phyloP scores from a whole-genome alignment of 2,329 filamentous ascomycete genomes.

The Aspergillus clavatus region DNA sequence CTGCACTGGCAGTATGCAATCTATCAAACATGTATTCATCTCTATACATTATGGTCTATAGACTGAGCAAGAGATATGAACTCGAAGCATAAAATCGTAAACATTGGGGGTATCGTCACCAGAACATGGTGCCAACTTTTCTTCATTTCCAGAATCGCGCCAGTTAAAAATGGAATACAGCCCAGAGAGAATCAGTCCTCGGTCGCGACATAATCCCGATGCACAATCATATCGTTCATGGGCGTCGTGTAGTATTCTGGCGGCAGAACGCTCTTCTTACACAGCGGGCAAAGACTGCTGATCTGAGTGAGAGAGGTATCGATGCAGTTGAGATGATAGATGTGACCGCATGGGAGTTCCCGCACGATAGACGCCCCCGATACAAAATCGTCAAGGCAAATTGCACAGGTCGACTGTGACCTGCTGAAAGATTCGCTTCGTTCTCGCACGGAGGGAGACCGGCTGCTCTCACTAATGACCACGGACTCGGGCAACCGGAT shows the following conservation, averaged over 20 bases:
- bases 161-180: slow-evolving; percentile 1
- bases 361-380: slow-evolving; percentile 67
- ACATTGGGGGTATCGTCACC: background rate
- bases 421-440: slow-evolving; percentile 37
- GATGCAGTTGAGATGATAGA: slow-evolving; percentile 90
- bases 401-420: slow-evolving; percentile 79
- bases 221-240: slow-evolving; percentile 82
- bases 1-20: no score
- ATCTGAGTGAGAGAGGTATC: slow-evolving; percentile 73
- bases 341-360: slow-evolving; percentile 83
- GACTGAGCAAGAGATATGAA: background rate
- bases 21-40: background rate
- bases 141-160: no score
- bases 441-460: slow-evolving; percentile 5
- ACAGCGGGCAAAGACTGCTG: slow-evolving; percentile 85
- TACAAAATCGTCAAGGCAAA: slow-evolving; percentile 79
- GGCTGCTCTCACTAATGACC: background rate
- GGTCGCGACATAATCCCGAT: slow-evolving; percentile 62
- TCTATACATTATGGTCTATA: background rate
- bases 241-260: slow-evolving; percentile 57
- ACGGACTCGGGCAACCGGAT: background rate
- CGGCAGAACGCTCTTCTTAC: slow-evolving; percentile 78
- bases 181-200: background rate
- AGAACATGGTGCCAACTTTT: background rate
- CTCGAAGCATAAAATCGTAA: background rate